Evolutionary conservation across 257 asterid genomes (phyloP).

Genomic region (Buddleja alternifolia): DNA sequence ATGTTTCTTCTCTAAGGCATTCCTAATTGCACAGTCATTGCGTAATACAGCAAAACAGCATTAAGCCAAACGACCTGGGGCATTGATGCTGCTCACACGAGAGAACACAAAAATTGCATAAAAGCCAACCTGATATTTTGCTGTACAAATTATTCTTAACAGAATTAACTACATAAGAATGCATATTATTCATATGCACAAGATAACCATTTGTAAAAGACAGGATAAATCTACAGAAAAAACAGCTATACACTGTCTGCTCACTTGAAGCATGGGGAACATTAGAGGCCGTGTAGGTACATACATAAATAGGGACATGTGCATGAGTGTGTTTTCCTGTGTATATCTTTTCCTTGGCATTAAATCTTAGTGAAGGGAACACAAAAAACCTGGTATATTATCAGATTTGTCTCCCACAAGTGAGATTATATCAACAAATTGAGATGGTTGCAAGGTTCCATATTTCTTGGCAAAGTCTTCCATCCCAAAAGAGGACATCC

Average conservation of each 20-base stretch:
- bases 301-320: slow-evolving; percentile 5
- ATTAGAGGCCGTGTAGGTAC: slow-evolving; percentile 3
- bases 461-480: slow-evolving; percentile 86
- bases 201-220: slow-evolving; percentile 4
- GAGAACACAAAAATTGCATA: neutral
- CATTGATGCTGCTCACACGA: slow-evolving; percentile 11
- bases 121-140: neutral
- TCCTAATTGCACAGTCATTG: neutral
- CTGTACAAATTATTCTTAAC: slow-evolving; percentile 6
- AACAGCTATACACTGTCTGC: slow-evolving; percentile 10
- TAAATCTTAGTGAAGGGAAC: slow-evolving; percentile 8
- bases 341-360: slow-evolving; percentile 9
- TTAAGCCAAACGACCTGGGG: slow-evolving; percentile 1
- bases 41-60: neutral
- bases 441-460: slow-evolving; percentile 83
- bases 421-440: slow-evolving; percentile 89
- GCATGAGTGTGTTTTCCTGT: neutral
- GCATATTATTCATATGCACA: slow-evolving; percentile 11
- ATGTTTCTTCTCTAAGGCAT: neutral
- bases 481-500: slow-evolving; percentile 97
- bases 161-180: neutral
- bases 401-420: slow-evolving; percentile 93
- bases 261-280: slow-evolving; percentile 11
- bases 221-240: slow-evolving; percentile 1
- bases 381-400: slow-evolving; percentile 84